Conservation (phyloP, 1,284 basidiomycete genomes). For the Schizopora paradoxa region DNA sequence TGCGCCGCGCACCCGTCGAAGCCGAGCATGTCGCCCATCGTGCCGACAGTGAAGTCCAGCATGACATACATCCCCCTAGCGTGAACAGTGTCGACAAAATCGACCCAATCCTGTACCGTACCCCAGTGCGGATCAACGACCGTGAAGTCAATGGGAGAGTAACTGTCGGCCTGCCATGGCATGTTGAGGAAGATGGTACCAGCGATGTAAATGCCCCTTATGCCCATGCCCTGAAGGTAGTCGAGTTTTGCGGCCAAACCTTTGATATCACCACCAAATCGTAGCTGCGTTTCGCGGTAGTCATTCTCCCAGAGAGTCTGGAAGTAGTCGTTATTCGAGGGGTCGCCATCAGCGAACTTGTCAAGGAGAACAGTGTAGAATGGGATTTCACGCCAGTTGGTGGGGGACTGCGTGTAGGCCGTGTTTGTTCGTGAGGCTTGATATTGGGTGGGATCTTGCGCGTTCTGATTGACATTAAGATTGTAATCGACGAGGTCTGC, state of each 20-base stretch:
- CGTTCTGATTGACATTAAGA: conserved; percentile 77
- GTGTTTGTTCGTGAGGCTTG: conserved; percentile 52
- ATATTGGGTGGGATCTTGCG: conserved; percentile 67
- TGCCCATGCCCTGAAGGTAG: conserved; percentile 85
- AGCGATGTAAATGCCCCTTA: conserved; percentile 79
- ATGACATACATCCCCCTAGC: conserved; percentile 83
- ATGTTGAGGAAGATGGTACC: conserved; percentile 91
- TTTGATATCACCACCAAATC: conserved; percentile 80
- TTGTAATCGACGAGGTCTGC: conserved; percentile 78
- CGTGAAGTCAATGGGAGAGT: conserved; percentile 87
- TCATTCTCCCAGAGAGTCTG: conserved; percentile 76
- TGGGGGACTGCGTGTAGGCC: conserved; percentile 72
- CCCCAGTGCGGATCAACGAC: conserved; percentile 90
- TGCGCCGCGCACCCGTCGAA: conserved; percentile 60
- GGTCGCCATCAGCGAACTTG: conserved; percentile 91
- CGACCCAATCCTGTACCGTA: conserved; percentile 71
- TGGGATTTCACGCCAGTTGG: conserved; percentile 83
- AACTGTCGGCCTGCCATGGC: conserved; percentile 94
- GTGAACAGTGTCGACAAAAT: conserved; percentile 72
- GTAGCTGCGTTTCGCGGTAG: conserved; percentile 81
- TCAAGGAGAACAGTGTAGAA: conserved; percentile 84
- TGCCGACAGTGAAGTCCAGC: conserved; percentile 89
- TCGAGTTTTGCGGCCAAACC: conserved; percentile 74
- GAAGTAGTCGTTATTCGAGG: conserved; percentile 86
- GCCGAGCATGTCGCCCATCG: conserved; percentile 83